Percentiles rank a stretch among this genome's conserved stretches.
Evolutionary conservation across 306 rosid species (phyloP).

Genomic region (Argentina anserina): DNA sequence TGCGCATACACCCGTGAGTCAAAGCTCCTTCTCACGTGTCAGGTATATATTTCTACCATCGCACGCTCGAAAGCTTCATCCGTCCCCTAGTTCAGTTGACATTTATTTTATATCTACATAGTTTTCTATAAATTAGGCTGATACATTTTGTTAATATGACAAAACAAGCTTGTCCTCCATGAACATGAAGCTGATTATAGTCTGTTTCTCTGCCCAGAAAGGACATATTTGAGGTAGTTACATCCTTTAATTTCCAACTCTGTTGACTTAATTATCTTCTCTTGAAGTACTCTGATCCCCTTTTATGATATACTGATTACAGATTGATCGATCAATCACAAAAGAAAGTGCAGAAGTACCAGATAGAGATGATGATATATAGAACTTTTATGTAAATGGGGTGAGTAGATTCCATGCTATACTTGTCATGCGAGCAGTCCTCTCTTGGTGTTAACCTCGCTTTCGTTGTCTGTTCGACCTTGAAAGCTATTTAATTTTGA

Average conservation of each 20-base stretch:
- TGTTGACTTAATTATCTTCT: background rate
- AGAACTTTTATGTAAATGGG: background rate
- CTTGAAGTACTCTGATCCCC: background rate
- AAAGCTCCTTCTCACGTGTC: background rate
- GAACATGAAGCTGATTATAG: background rate
- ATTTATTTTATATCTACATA: background rate
- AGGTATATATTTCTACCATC: background rate
- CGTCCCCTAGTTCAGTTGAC: background rate
- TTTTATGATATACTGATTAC: background rate
- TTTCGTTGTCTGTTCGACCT: slow-evolving; percentile 55
- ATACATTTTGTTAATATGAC: background rate
- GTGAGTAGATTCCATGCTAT: slow-evolving; percentile 36
- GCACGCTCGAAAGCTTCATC: background rate
- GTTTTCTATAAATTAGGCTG: background rate
- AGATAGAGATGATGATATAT: background rate
- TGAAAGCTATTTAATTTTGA: slow-evolving; percentile 5
- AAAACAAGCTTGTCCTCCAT: background rate
- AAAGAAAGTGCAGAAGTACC: background rate
- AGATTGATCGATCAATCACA: background rate
- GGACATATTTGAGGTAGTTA: background rate
- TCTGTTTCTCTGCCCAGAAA: background rate
- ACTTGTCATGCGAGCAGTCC: slow-evolving; percentile 27
- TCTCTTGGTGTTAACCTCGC: slow-evolving; percentile 24
- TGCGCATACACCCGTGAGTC: slow-evolving; percentile 30
- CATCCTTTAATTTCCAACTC: background rate